Evolutionary conservation across 805 yeast species (phyloP), one percentile per base, ranked within the genome.

Genomic region (Saturnispora diversa): DNA sequence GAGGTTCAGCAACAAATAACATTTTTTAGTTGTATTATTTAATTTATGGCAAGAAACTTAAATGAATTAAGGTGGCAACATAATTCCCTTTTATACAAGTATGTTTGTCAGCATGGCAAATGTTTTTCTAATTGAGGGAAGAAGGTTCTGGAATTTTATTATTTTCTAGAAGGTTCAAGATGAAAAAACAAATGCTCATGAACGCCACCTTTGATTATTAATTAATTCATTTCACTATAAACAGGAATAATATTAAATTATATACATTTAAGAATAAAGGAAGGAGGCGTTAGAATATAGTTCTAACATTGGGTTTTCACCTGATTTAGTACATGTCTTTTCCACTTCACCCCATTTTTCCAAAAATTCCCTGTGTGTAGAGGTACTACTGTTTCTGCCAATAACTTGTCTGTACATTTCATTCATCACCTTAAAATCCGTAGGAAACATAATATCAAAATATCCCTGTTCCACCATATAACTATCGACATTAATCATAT

Each of bases 361-460:
- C 48, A 85, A 56, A 47, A 83, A 85, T 13, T 76, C 83, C 6
- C 66, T 59, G 58, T 85, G 94, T 27, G 76, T 60, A 31, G 73
- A 66, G 0, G 73, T 71, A 39, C 61, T 63, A 12, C 79, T 69
- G 3, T 69, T 56, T 50, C 74, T 80, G 0, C 86, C 86, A 16
- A 79, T 72, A 12, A 83, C 72, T 45, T 72, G 72, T 13, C 66
- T 63, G 54, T 85, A 86, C 44, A 84, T 45, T 36, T 77, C 80
- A 30, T 73, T 66, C 4, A 77, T 75, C 7, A 77, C 63, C 6
- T 63, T 60, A 57, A 85, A 86, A 52, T 85, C 82, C 0, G 94
- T 85, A 8, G 94, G 84, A 53, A 85, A 85, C 80, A 84, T 76
- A 37, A 85, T 84, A 58, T 85, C 94, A 55, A 84, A 85, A 53